These are phyloP conservation scores for Fomitopsis serialis DNA, from an alignment of 768 basidiomycete genomes.

Conservation along the genomic window DNA sequence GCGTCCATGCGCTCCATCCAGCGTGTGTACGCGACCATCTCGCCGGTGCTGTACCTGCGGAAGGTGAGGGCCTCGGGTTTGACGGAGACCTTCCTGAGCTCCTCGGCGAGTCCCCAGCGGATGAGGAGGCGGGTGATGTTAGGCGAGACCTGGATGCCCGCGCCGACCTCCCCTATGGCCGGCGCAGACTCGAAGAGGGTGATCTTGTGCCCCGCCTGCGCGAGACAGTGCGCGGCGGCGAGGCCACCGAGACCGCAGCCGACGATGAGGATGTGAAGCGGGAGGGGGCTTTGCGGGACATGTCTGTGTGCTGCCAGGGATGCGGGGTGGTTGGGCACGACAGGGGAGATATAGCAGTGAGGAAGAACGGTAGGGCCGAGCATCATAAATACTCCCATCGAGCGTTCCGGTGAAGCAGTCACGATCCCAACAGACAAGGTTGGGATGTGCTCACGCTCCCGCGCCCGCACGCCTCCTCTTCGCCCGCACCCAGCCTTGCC, in stretches of 20 bases:
- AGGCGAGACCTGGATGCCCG: constrained; percentile 38
- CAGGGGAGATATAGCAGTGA: background rate
- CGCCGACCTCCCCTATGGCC: constrained; percentile 34
- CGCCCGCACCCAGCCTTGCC: background rate
- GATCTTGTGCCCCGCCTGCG: constrained; percentile 33
- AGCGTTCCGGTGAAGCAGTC: background rate
- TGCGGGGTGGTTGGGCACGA: background rate
- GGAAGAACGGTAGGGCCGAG: background rate
- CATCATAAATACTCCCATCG: background rate
- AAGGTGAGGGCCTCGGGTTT: constrained; percentile 34
- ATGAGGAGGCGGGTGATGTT: constrained; percentile 32
- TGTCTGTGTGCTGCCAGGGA: background rate
- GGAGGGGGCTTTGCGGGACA: constrained; percentile 21
- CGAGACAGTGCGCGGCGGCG: constrained; percentile 32
- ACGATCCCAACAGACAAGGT: background rate
- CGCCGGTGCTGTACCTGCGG: constrained; percentile 30
- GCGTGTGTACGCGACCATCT: constrained; percentile 32
- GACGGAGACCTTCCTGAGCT: constrained; percentile 26
- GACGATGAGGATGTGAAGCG: constrained; percentile 33
- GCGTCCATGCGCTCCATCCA: constrained; percentile 28
- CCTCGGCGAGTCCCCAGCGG: constrained; percentile 32
- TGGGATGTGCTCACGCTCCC: background rate
- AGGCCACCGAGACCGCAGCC: constrained; percentile 39
- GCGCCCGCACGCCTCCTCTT: too few species aligned
- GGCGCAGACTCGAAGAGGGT: constrained; percentile 33